Evolutionary conservation across 1,284 basidiomycete genomes (phyloP), one percentile per base, ranked within the genome.

Genomic region (Pisolithus thermaeus): DNA sequence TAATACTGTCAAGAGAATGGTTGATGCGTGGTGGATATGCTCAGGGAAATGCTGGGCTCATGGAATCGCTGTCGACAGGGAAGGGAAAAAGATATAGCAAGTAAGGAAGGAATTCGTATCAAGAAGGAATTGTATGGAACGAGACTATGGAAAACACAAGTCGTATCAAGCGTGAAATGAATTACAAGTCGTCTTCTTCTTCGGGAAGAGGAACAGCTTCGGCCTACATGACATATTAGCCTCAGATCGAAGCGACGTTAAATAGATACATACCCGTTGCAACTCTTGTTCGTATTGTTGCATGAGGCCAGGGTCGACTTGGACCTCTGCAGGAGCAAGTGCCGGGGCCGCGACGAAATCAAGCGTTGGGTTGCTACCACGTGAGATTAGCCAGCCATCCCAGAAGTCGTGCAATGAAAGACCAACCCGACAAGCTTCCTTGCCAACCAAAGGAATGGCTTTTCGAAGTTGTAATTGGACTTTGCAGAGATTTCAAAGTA

Each of bases 391-490:
- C 22, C 32, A 38, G 20, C 25, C 30, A n/a, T 28, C 14, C 11
- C 22, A 7, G 12, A 16, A 14, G 16, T 43, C 8, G 23, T 23
- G 6, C 20, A 11, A 4, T 7, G 25, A 11, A 23, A n/a, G 5
- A 75, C 88, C 59, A 63, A 92, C 92, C 94, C 97, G 61, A 96
- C 93, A 57, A 99, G 81, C 79, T 99, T 99, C 75, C 95, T 85
- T 51, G 93, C 96, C 67, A 99, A 81, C 97, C 97, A 99, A 59
- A 99, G 83, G 92, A 99, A 99, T 47, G 97, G 97, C 75, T 99
- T 98, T 77, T 99, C 97, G 69, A 99, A 99, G 82, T 99, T 99
- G 77, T 99, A 99, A 83, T 99, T 99, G 50, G 93, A 97, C 77
- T 99, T 99, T 58, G 97, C 97, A 5, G 95, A 98, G 66, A 99